A percentile compares a stretch with the other conserved stretches of the same genome.
These are phyloP conservation scores for Arthrinium phaeospermum DNA, from an alignment of 2,329 filamentous ascomycete species.

Conservation along the genomic window DNA sequence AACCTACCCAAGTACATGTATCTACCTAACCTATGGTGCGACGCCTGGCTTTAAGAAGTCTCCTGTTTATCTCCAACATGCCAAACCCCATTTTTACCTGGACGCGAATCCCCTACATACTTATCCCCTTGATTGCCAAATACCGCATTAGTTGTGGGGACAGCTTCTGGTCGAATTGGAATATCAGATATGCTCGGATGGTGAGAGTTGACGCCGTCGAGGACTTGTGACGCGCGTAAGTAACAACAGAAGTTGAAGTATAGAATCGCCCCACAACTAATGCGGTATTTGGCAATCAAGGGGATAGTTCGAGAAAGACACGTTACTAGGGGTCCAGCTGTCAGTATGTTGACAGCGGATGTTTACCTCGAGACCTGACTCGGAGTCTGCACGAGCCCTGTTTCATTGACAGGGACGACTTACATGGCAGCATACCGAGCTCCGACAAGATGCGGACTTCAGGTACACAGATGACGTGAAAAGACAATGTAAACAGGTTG, in stretches of 20 bases:
- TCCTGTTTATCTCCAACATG: not conserved
- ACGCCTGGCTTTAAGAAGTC: not conserved
- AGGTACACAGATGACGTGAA: not conserved
- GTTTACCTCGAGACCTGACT: constrained; percentile 1
- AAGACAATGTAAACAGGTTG: not conserved
- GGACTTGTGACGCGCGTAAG: too few relatives aligned
- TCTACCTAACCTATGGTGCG: not conserved
- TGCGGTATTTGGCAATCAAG: too few relatives aligned
- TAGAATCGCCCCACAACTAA: too few relatives aligned
- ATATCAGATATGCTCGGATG: too few relatives aligned
- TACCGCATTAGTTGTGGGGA: too few relatives aligned
- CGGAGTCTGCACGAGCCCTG: not conserved
- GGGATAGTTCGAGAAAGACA: not conserved
- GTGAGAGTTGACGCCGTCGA: too few relatives aligned
- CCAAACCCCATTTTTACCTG: not conserved
- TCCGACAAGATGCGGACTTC: not conserved
- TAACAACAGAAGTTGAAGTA: too few relatives aligned
- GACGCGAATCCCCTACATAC: not conserved
- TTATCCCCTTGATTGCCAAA: too few relatives aligned
- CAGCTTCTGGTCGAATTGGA: too few relatives aligned
- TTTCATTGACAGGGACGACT: not conserved
- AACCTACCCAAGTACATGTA: too few relatives aligned
- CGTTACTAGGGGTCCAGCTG: not conserved
- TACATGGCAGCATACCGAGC: not conserved
- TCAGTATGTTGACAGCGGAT: not conserved